phyloP scores from a whole-genome alignment of 2,329 filamentous ascomycete genomes.

The Aspergillus sp. region DNA sequence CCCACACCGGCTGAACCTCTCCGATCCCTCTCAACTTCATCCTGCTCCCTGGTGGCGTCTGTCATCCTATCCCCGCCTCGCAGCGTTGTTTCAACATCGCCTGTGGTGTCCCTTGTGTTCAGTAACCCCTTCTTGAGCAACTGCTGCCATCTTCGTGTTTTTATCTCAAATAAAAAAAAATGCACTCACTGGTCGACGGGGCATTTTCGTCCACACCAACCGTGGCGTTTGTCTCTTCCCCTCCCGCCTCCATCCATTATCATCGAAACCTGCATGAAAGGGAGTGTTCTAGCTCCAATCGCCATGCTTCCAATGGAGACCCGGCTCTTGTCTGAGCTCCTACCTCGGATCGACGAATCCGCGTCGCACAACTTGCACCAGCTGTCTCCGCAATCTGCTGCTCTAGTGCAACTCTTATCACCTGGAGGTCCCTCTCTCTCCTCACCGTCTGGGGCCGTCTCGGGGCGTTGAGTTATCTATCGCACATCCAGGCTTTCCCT shows the following conservation, averaged over 20 bases:
- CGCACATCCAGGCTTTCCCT: slow-evolving; percentile 14
- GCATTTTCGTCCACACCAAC: neutral
- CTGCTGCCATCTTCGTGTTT: neutral
- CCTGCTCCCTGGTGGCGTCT: neutral
- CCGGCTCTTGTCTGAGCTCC: slow-evolving; percentile 19
- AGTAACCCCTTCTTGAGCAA: neutral
- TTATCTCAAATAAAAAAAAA: neutral
- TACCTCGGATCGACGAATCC: slow-evolving; percentile 25
- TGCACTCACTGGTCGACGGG: neutral
- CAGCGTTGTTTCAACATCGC: neutral
- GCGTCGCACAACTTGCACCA: slow-evolving; percentile 24
- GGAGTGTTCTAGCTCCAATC: slow-evolving; percentile 13
- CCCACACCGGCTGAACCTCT: slow-evolving; percentile 4
- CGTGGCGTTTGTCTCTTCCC: slow-evolving; percentile 7
- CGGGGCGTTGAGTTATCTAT: slow-evolving; percentile 26
- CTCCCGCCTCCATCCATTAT: slow-evolving; percentile 12
- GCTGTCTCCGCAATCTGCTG: slow-evolving; percentile 27
- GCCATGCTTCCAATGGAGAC: slow-evolving; percentile 13
- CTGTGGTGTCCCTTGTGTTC: neutral
- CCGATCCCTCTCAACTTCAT: neutral
- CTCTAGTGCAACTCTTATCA: slow-evolving; percentile 26
- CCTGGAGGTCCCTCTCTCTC: slow-evolving; percentile 22
- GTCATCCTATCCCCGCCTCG: neutral
- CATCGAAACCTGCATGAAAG: slow-evolving; percentile 19
- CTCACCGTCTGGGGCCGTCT: slow-evolving; percentile 21